Base-by-base conservation (phyloP, 2,329 filamentous ascomycete species). In the Dryadomyces sulphureus region DNA sequence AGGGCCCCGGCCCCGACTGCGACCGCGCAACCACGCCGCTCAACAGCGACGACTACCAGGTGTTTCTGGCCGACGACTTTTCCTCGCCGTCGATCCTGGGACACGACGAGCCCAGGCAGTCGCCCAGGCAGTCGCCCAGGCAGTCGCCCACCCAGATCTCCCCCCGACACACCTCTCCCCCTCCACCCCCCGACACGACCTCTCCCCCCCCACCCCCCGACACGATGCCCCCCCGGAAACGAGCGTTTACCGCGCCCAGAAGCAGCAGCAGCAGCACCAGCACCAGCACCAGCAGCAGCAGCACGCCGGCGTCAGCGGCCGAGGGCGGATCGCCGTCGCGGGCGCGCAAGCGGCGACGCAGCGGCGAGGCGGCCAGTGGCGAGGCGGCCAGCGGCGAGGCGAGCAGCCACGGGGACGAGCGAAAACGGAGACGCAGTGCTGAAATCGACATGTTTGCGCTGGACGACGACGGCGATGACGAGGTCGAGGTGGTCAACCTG, bases 401-500 rank as follows among this genome's bases (percentile, higher is more conserved):
- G 21, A 43, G 47, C 35, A 41, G 22, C 38, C 27, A 24, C 22
- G 9, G 40, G 9, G 4, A n/a, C 22, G 8, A 17, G 24, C 11
- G 17, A 6, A 49, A 51, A 36, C 43, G 47, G 19, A 41, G 36
- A 17, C 40, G 27, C 20, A n/a, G 19, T 43, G 4, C 19, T 48
- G 25, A 44, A 48, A 41, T 45, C 17, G 47, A 49, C 24, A 16
- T 46, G 25, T 51, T 53, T 24, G 45, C 32, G 16, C 32, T n/a
- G 32, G 47, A 44, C 0, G 52, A 52, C 34, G 38, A 50, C 2
- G 49, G 52, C 34, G 38, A 50, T 2, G 48, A 57, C 11, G 51
- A 52, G 45, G 52, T 61, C 46, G 55, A 62, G 43, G 41, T 57
- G 9, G 50, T 60, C 42, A 66, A 71, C 52, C 53, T 71, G 8